Base-by-base conservation (phyloP, 805 yeast genomes). In the Candida mattraensis region DNA sequence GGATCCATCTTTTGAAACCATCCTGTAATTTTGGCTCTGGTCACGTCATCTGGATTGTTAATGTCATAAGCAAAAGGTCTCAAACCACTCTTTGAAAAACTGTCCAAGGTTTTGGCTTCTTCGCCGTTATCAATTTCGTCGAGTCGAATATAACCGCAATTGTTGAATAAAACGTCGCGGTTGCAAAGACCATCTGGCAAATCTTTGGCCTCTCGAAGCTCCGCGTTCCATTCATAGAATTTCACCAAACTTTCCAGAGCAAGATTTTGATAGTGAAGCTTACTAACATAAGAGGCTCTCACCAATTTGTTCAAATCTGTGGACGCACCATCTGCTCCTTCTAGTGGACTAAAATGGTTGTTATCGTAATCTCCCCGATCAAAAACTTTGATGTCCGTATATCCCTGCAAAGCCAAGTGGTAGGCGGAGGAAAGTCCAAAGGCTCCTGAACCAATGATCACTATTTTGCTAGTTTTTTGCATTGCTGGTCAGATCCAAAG, bases 391-490 rank as follows among this genome's bases (percentile, higher is more conserved):
- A 66, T 50, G 26, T 63, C 42, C 1, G 35, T 40, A 35, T 58
- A 64, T 0, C 68, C 69, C 5, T 43, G 38, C 25, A 50, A 39
- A 3, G 58, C 53, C 21, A 72, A 54, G 24, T 67, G 60, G 22
- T 62, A 58, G 3, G 74, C 72, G 1, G 67, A 56, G n/a, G 76
- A 67, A 15, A 72, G 56, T 2, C 79, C 79, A 47, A 69, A 71
- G 14, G 67, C 72, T 18, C 79, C 78, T 6, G 72, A 66, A 12
- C 79, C 79, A n/a, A 70, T 62, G 28, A 72, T 62, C 22, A 63
- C 56, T 28, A 70, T 59, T 20, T 28, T 30, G 21, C 33, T 30
- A 4, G 24, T 18, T 20, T 37, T 35, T 12, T 18, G 12, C 35
- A 38, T 22, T n/a, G n/a, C n/a, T n/a, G n/a, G n/a, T n/a, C n/a